Conservation (phyloP, 192 early-diverging fungal genomes). For the Haplosporangium gracile region DNA sequence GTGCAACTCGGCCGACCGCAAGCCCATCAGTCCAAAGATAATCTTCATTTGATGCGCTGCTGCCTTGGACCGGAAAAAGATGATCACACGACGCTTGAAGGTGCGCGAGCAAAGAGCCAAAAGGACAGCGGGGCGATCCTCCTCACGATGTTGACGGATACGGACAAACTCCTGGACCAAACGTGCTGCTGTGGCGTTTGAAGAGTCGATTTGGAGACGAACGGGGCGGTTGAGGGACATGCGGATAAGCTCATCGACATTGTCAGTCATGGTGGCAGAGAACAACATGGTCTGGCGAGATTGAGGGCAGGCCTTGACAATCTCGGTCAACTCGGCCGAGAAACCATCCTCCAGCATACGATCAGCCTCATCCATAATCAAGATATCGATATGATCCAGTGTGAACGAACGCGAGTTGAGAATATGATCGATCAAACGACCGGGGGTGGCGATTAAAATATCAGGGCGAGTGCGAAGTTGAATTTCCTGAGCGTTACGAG, state of each 20-base stretch:
- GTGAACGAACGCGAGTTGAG: slow-evolving; percentile 92
- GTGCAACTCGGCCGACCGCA: slow-evolving; percentile 93
- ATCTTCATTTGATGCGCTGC: slow-evolving; percentile 99
- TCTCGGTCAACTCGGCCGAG: slow-evolving; percentile 94
- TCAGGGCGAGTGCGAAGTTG: slow-evolving; percentile 92
- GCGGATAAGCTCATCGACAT: slow-evolving; percentile 94
- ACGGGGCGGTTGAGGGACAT: slow-evolving; percentile 93
- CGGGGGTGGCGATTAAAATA: slow-evolving; percentile 97
- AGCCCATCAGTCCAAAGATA: slow-evolving; percentile 89
- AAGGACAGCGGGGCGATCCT: slow-evolving; percentile 88
- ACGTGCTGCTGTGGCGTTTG: slow-evolving; percentile 79
- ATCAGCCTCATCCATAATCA: slow-evolving; percentile 99
- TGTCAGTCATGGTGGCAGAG: slow-evolving; percentile 99
- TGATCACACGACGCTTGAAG: slow-evolving; percentile 83
- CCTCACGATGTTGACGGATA: slow-evolving; percentile 87
- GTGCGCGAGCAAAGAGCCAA: slow-evolving; percentile 86
- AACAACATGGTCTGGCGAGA: slow-evolving; percentile 98
- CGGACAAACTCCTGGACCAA: slow-evolving; percentile 97
- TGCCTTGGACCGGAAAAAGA: slow-evolving; percentile 96
- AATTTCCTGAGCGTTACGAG: slow-evolving; percentile 85
- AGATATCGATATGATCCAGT: slow-evolving; percentile 91
- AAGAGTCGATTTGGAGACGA: slow-evolving; percentile 88
- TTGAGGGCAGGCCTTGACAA: slow-evolving; percentile 89
- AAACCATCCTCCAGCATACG: slow-evolving; percentile 99
- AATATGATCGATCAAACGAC: slow-evolving; percentile 97